A percentile compares a stretch with the other conserved stretches of the same genome.
Conservation (phyloP, 2,329 filamentous ascomycete species). For the Monascus ruber region DNA sequence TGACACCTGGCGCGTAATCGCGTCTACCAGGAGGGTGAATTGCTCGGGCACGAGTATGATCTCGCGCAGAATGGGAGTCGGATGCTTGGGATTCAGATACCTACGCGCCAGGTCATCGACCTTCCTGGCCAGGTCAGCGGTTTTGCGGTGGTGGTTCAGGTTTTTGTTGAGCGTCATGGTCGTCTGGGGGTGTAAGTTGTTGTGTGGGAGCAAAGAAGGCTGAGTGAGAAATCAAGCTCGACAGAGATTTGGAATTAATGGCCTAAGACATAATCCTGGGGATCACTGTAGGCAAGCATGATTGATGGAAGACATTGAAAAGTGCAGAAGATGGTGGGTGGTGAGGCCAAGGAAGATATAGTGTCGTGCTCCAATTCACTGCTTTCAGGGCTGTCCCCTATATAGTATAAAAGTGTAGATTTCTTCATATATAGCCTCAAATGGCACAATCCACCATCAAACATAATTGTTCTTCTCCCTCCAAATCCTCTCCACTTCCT, state of each 20-base stretch:
- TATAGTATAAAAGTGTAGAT: too few relatives aligned
- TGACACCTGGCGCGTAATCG: slow-evolving; percentile 23
- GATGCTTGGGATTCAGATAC: slow-evolving; percentile 13
- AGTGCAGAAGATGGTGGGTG: too few relatives aligned
- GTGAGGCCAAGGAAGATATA: too few relatives aligned
- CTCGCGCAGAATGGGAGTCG: slow-evolving; percentile 17
- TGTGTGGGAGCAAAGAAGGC: too few relatives aligned
- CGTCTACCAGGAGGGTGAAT: slow-evolving; percentile 16
- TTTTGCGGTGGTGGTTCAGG: background rate
- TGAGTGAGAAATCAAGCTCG: too few relatives aligned
- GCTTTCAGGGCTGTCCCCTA: too few relatives aligned
- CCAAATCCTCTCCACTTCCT: slow-evolving; percentile 64
- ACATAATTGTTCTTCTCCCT: slow-evolving; percentile 17
- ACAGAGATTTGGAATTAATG: too few relatives aligned
- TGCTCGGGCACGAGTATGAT: slow-evolving; percentile 16
- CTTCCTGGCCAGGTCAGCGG: background rate
- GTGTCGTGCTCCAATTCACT: too few relatives aligned
- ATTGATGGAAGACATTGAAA: too few relatives aligned
- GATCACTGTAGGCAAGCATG: too few relatives aligned
- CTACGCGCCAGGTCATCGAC: slow-evolving; percentile 17
- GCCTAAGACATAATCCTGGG: too few relatives aligned
- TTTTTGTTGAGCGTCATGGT: slow-evolving; percentile 1
- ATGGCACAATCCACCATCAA: background rate
- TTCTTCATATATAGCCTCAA: too few relatives aligned
- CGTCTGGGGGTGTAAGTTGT: background rate